A percentile compares a stretch with the other conserved stretches of the same genome.
phyloP scores from a whole-genome alignment of 1,139 yeast species.

The Saccharomyces hybrid region DNA sequence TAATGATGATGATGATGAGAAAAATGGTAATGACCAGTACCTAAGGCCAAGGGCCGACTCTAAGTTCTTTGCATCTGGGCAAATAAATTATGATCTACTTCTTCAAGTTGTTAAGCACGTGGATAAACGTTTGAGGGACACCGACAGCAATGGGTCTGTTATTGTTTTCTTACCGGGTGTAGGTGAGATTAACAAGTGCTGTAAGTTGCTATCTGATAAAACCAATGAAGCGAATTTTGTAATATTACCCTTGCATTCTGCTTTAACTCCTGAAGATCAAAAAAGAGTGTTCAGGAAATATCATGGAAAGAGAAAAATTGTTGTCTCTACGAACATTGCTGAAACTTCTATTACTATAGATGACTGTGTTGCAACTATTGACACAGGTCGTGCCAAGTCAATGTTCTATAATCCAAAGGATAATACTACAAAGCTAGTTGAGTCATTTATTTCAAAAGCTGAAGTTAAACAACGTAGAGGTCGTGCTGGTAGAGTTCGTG shows the following conservation, averaged over 20 bases:
- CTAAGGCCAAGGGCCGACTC: constrained; percentile 57
- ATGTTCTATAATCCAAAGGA: constrained; percentile 60
- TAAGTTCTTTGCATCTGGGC: constrained; percentile 53
- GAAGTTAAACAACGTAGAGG: constrained; percentile 93
- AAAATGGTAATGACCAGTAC: constrained; percentile 20
- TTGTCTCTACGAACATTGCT: constrained; percentile 84
- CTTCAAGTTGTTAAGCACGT: constrained; percentile 48
- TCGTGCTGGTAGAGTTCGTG: constrained; percentile 93
- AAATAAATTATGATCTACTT: constrained; percentile 66
- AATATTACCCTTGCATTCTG: constrained; percentile 77
- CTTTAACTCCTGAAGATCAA: constrained; percentile 76
- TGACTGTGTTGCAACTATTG: constrained; percentile 88
- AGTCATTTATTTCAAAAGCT: constrained; percentile 83
- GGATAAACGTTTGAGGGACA: constrained; percentile 39
- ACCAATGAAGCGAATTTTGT: constrained; percentile 28
- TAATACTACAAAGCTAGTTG: constrained; percentile 65
- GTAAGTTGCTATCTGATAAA: constrained; percentile 27
- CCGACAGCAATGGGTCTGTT: constrained; percentile 59
- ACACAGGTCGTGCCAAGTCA: constrained; percentile 77
- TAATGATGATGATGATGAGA: constrained; percentile 13
- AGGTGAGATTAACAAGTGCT: constrained; percentile 68
- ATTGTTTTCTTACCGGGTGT: constrained; percentile 86
- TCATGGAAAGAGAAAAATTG: constrained; percentile 56
- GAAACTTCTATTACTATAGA: constrained; percentile 89
- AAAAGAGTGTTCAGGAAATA: constrained; percentile 62